Evolutionary conservation across 1,284 basidiomycete genomes (phyloP).

Genomic region (Ceratorhiza oryzae-sativae): DNA sequence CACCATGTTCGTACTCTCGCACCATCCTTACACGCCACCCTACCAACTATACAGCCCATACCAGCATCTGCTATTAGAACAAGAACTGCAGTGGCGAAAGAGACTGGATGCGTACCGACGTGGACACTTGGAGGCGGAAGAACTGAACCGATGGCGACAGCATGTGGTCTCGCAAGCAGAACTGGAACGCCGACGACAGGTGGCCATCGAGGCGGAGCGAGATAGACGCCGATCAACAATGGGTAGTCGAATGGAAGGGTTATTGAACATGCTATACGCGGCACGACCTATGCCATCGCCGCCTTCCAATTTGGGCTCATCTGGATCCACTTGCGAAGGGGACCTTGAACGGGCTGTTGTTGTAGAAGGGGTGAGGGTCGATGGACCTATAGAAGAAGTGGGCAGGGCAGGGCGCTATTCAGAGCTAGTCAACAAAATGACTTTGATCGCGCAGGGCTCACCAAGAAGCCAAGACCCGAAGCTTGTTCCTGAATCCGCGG

Average conservation of each 20-base stretch:
- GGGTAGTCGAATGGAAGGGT: background rate
- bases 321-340: background rate
- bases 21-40: slow-evolving; percentile 9
- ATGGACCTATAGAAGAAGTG: background rate
- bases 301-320: background rate
- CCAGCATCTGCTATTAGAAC: background rate
- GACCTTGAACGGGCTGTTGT: too few relatives aligned
- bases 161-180: slow-evolving; percentile 33
- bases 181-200: slow-evolving; percentile 3
- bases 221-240: background rate
- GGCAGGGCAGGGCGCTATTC: background rate
- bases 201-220: background rate
- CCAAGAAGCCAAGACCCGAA: background rate
- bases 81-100: slow-evolving; percentile 22
- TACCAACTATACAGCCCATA: slow-evolving; percentile 17
- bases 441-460: too few relatives aligned
- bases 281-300: background rate
- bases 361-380: background rate
- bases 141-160: slow-evolving; percentile 34
- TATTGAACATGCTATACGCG: background rate
- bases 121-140: slow-evolving; percentile 18
- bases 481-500: too few relatives aligned
- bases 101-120: slow-evolving; percentile 23
- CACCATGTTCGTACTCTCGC: slow-evolving; percentile 21
- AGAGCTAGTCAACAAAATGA: too few relatives aligned